Evolutionary conservation across 2,329 filamentous ascomycete species (phyloP).

Genomic region (Xylariales sp.): DNA sequence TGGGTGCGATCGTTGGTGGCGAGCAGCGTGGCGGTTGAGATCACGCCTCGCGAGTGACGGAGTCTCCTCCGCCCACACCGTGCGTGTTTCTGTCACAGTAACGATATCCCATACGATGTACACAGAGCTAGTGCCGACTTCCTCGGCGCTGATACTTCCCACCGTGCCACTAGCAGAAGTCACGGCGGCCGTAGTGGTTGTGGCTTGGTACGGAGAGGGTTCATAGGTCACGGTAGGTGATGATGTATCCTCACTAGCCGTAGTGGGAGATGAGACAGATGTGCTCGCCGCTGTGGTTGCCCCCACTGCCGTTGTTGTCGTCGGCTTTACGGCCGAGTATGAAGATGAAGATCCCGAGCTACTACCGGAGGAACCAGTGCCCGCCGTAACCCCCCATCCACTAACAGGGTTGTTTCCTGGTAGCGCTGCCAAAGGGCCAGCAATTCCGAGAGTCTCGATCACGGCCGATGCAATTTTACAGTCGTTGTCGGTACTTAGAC

Average conservation of each 20-base stretch:
- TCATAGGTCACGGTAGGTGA: no score
- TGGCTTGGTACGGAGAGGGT: no score
- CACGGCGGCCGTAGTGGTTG: no score
- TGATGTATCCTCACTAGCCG: no score
- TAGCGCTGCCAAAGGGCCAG: conserved; percentile 35
- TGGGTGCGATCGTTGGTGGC: conserved; percentile 2
- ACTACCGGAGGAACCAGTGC: background rate
- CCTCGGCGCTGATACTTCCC: no score
- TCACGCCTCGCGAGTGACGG: conserved; percentile 2
- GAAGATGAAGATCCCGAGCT: no score
- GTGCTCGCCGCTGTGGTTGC: no score
- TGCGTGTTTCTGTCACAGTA: conserved; percentile 4
- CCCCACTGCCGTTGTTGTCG: background rate
- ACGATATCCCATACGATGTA: conserved; percentile 4
- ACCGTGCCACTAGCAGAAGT: no score
- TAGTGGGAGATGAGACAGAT: no score
- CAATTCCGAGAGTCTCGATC: conserved; percentile 32
- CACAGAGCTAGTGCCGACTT: no score
- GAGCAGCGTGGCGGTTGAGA: conserved; percentile 1
- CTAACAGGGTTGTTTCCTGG: conserved; percentile 53
- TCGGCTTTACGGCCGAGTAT: background rate
- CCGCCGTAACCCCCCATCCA: conserved; percentile 32
- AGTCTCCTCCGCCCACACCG: conserved; percentile 1
- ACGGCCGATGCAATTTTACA: conserved; percentile 50
- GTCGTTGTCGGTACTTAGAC: conserved; percentile 41